Evolutionary conservation across 768 basidiomycete species (phyloP).

Genomic region (Filobasidium floriforme): DNA sequence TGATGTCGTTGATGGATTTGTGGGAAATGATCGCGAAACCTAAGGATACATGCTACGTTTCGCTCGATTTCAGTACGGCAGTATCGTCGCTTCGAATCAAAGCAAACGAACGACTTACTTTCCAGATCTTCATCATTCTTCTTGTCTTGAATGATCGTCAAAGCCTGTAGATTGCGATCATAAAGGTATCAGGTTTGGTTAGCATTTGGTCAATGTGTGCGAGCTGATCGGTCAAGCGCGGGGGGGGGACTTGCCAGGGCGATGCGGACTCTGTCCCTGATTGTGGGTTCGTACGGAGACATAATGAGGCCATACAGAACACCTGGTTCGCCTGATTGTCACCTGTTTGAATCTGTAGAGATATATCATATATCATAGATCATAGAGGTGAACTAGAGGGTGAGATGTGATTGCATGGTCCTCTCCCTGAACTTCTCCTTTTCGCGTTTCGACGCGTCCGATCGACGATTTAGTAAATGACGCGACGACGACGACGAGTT

Average conservation of each 20-base stretch:
- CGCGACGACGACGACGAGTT: too few relatives aligned
- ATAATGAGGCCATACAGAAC: not conserved
- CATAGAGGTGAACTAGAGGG: too few relatives aligned
- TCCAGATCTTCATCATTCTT: not conserved
- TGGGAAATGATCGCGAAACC: not conserved
- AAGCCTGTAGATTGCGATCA: not conserved
- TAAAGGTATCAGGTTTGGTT: too few relatives aligned
- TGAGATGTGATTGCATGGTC: too few relatives aligned
- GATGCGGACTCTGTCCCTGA: slow-evolving; percentile 3
- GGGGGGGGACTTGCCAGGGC: not conserved
- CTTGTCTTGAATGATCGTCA: not conserved
- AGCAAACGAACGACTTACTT: not conserved
- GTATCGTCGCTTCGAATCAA: not conserved
- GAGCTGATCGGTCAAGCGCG: not conserved
- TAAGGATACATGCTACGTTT: not conserved
- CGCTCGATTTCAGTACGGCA: not conserved
- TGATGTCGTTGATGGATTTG: not conserved
- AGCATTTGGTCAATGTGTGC: not conserved
- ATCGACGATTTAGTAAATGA: too few relatives aligned
- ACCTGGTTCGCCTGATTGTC: too few relatives aligned
- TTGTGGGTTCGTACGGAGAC: not conserved
- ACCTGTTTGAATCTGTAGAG: too few relatives aligned
- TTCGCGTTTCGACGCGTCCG: too few relatives aligned
- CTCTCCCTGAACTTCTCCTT: too few relatives aligned
- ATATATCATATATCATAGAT: too few relatives aligned